phyloP scores from a whole-genome alignment of 2,329 filamentous ascomycete genomes.

The Microthyrium microscopicum region DNA sequence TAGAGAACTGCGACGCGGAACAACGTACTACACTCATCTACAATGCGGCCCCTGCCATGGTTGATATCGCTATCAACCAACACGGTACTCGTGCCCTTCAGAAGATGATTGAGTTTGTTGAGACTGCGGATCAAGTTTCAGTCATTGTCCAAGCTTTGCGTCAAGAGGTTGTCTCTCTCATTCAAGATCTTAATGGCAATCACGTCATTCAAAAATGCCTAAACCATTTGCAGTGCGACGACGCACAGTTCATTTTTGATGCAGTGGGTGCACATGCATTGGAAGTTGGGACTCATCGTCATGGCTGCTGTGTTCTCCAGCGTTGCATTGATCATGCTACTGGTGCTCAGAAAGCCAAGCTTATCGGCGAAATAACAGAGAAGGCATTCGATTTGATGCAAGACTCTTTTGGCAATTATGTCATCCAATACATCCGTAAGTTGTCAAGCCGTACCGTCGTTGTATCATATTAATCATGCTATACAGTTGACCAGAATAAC shows the following conservation, averaged over 20 bases:
- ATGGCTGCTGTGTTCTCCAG: slow-evolving; percentile 94
- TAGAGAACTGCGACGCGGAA: slow-evolving; percentile 88
- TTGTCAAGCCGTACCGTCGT: not conserved
- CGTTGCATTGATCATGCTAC: slow-evolving; percentile 96
- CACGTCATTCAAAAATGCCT: slow-evolving; percentile 99
- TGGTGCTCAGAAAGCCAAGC: slow-evolving; percentile 69
- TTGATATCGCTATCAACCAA: slow-evolving; percentile 88
- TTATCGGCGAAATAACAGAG: slow-evolving; percentile 74
- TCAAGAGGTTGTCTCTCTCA: slow-evolving; percentile 76
- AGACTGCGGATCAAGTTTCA: slow-evolving; percentile 58
- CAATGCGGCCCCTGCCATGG: slow-evolving; percentile 75
- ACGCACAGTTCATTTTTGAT: slow-evolving; percentile 94
- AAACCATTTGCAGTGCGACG: slow-evolving; percentile 70
- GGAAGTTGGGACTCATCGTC: slow-evolving; percentile 86
- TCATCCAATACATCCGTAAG: slow-evolving; percentile 78
- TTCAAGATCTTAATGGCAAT: slow-evolving; percentile 95
- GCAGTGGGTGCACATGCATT: slow-evolving; percentile 78
- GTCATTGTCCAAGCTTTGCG: slow-evolving; percentile 76
- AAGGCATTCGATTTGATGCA: slow-evolving; percentile 83
- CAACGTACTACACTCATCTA: slow-evolving; percentile 86
- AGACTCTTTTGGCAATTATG: slow-evolving; percentile 96
- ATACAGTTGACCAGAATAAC: slow-evolving; percentile 44
- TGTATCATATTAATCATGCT: not conserved
- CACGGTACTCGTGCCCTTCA: slow-evolving; percentile 91
- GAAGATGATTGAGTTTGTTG: slow-evolving; percentile 99